These are phyloP conservation scores for Tetrapisispora fleetii DNA, from an alignment of 805 yeast species.

Conservation along the genomic window DNA sequence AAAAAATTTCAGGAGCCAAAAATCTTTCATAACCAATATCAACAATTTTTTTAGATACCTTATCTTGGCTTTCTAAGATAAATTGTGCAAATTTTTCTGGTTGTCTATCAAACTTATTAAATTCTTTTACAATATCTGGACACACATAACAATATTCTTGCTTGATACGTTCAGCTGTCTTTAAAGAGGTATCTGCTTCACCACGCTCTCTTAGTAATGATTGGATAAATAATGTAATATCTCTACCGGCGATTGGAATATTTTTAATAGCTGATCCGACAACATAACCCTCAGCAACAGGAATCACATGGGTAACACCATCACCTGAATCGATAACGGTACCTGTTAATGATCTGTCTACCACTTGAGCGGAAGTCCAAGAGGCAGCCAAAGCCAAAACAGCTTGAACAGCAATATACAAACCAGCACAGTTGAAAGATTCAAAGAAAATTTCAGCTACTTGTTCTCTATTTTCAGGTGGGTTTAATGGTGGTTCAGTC, in stretches of 20 bases:
- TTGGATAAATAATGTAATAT: slow-evolving; percentile 89
- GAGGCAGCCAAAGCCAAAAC: slow-evolving; percentile 97
- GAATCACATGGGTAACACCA: slow-evolving; percentile 98
- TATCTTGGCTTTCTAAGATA: slow-evolving; percentile 67
- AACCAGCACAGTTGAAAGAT: slow-evolving; percentile 96
- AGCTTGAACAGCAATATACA: slow-evolving; percentile 97
- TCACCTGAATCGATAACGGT: slow-evolving; percentile 98
- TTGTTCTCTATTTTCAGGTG: slow-evolving; percentile 98
- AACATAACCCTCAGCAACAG: slow-evolving; percentile 98
- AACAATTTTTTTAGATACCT: slow-evolving; percentile 54
- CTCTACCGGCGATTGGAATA: slow-evolving; percentile 98
- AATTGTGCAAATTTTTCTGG: slow-evolving; percentile 91
- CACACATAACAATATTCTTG: slow-evolving; percentile 96
- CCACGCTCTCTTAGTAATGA: slow-evolving; percentile 92
- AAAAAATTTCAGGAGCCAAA: slow-evolving; percentile 97
- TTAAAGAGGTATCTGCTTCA: slow-evolving; percentile 84
- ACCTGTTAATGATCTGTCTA: slow-evolving; percentile 92
- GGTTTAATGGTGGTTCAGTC: slow-evolving; percentile 97
- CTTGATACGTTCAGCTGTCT: slow-evolving; percentile 94
- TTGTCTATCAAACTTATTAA: slow-evolving; percentile 86
- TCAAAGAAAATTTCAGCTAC: slow-evolving; percentile 99
- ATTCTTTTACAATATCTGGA: slow-evolving; percentile 95
- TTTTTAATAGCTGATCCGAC: slow-evolving; percentile 96
- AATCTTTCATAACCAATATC: slow-evolving; percentile 97
- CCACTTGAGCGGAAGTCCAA: slow-evolving; percentile 95